These are phyloP conservation scores for Cercospora beticola DNA, from an alignment of 2,329 filamentous ascomycete species.

Conservation along the genomic window DNA sequence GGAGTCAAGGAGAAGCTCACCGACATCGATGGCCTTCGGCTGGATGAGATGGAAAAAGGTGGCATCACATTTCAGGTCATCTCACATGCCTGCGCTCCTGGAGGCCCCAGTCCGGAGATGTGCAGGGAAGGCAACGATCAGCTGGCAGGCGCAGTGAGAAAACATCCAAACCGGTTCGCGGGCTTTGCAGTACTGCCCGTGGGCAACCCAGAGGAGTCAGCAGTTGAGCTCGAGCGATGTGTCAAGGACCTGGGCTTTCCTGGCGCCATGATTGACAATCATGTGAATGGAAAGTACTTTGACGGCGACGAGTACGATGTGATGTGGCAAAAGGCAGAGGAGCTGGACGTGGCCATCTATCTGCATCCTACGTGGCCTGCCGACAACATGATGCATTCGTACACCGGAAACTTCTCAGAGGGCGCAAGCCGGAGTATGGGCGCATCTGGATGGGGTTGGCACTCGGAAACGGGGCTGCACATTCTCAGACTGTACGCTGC, in stretches of 20 bases:
- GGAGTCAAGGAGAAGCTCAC: conserved; percentile 32
- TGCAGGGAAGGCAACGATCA: conserved; percentile 38
- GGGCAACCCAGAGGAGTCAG: conserved; percentile 34
- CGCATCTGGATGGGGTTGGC: conserved; percentile 52
- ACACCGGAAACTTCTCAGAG: conserved; percentile 39
- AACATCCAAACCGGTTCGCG: conserved; percentile 34
- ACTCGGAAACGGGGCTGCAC: conserved; percentile 52
- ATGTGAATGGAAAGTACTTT: conserved; percentile 38
- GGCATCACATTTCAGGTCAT: conserved; percentile 38
- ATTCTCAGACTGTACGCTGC: conserved; percentile 52
- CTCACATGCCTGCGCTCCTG: conserved; percentile 37
- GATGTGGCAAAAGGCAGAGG: conserved; percentile 39
- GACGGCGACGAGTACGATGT: conserved; percentile 35
- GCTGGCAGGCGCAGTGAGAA: conserved; percentile 34
- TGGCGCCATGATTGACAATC: conserved; percentile 41
- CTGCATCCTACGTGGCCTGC: conserved; percentile 51
- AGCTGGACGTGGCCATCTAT: conserved; percentile 54
- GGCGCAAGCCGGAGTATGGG: conserved; percentile 39
- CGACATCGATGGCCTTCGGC: conserved; percentile 33
- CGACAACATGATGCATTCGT: conserved; percentile 39
- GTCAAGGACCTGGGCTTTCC: conserved; percentile 38
- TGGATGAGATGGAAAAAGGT: conserved; percentile 37
- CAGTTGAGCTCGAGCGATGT: conserved; percentile 36
- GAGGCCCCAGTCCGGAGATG: conserved; percentile 29
- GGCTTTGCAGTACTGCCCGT: conserved; percentile 40